Evolutionary conservation across 2,329 filamentous ascomycete genomes (phyloP).

Genomic region (Exophiala alcalophila): DNA sequence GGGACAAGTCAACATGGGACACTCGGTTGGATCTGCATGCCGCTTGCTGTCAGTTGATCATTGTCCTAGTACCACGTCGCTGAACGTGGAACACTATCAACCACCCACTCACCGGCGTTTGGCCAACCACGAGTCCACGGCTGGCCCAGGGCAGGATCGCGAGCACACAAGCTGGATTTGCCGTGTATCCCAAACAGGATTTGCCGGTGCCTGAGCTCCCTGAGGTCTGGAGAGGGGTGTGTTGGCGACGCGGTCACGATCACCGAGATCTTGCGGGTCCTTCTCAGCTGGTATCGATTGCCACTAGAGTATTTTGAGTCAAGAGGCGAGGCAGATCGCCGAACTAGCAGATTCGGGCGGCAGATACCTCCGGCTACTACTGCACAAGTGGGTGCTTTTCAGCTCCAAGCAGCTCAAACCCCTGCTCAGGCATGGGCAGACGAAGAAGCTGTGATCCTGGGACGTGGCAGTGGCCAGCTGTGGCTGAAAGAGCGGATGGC

Average conservation of each 20-base stretch:
- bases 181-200: conserved; percentile 14
- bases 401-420: not conserved
- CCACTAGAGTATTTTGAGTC: conserved; percentile 6
- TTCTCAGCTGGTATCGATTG: conserved; percentile 18
- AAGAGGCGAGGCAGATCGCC: conserved; percentile 2
- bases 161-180: no score
- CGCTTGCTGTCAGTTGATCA: no score
- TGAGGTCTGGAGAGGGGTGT: conserved; percentile 2
- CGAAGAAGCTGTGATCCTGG: no score
- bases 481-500: conserved; percentile 6
- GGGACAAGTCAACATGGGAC: no score
- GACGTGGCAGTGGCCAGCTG: conserved; percentile 1
- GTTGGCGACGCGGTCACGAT: no score
- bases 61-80: no score
- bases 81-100: conserved; percentile 2
- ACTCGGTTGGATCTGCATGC: no score
- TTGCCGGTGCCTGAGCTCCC: conserved; percentile 5
- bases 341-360: not conserved
- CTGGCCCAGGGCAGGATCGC: no score
- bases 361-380: no score
- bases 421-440: no score
- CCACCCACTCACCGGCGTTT: not conserved
- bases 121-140: not conserved
- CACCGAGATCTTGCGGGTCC: no score
- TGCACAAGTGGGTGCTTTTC: not conserved